phyloP scores from a whole-genome alignment of 2,329 filamentous ascomycete genomes.

The Fusarium nisikadoi region DNA sequence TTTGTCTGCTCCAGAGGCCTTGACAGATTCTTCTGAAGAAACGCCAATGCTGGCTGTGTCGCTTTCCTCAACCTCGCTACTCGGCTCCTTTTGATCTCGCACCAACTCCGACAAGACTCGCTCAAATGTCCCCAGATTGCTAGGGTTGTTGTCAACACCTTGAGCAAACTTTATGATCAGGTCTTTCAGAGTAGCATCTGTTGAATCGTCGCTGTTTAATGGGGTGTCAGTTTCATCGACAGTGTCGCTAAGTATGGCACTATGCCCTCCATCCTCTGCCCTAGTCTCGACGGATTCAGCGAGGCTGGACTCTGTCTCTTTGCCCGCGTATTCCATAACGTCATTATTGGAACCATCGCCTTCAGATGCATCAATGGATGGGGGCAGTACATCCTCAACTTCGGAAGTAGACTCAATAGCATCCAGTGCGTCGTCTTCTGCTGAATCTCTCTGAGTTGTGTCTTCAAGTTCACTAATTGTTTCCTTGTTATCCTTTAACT shows the following conservation, averaged over 20 bases:
- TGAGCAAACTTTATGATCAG: conserved; percentile 64
- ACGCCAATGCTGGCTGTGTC: neutral
- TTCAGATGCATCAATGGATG: neutral
- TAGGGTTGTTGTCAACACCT: conserved; percentile 54
- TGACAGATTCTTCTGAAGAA: neutral
- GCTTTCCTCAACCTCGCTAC: conserved; percentile 15
- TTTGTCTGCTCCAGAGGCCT: neutral
- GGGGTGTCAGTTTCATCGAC: neutral
- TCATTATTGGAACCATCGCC: neutral
- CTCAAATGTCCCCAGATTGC: conserved; percentile 61
- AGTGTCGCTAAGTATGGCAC: neutral
- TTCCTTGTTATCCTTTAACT: conserved; percentile 44
- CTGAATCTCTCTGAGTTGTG: conserved; percentile 3
- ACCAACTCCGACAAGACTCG: conserved; percentile 62
- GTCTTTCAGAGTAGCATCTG: conserved; percentile 54
- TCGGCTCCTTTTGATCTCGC: conserved; percentile 46
- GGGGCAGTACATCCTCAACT: neutral
- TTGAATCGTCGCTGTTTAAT: neutral
- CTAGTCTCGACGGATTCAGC: neutral
- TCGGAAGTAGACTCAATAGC: neutral
- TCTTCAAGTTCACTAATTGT: conserved; percentile 27
- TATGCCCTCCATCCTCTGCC: neutral
- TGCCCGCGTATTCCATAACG: neutral
- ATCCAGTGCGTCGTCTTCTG: neutral
- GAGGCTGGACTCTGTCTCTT: neutral